Conservation (phyloP, 495 filamentous ascomycete species). For the Talaromyces thailandensis region DNA sequence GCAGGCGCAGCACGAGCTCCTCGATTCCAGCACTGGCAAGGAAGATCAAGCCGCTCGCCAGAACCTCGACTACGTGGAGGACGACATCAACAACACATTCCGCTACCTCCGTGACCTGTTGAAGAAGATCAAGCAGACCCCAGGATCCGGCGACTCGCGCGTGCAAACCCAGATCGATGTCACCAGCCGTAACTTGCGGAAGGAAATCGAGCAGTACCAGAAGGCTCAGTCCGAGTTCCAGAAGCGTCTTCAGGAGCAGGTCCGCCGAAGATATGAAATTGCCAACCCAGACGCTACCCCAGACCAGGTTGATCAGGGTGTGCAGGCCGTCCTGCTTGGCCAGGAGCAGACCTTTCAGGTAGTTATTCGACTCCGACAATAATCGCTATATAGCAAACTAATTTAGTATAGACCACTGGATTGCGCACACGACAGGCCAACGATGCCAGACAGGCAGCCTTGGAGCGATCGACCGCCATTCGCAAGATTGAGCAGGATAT, state of each 20-base stretch:
- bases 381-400: background rate
- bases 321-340: conserved; percentile 57
- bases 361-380: conserved; percentile 1
- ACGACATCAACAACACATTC: conserved; percentile 74
- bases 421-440: conserved; percentile 74
- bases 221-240: conserved; percentile 65
- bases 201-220: conserved; percentile 73
- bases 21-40: conserved; percentile 36
- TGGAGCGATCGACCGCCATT: conserved; percentile 79
- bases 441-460: conserved; percentile 63
- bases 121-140: conserved; percentile 69
- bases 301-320: conserved; percentile 66
- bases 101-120: conserved; percentile 65
- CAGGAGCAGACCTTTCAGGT: conserved; percentile 68
- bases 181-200: conserved; percentile 68
- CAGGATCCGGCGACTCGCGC: conserved; percentile 56
- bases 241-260: conserved; percentile 68
- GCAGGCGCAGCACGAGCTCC: conserved; percentile 30
- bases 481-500: conserved; percentile 85
- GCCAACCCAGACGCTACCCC: conserved; percentile 78
- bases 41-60: conserved; percentile 34
- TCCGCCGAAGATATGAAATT: conserved; percentile 82
- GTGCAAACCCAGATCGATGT: conserved; percentile 72
- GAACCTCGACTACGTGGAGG: conserved; percentile 56
- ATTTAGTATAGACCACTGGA: conserved; percentile 44